A percentile compares a stretch with the other conserved stretches of the same genome.
These are phyloP conservation scores for Tinospora cordifolia DNA, from an alignment of 164 flowering plant species.

Conservation along the genomic window DNA sequence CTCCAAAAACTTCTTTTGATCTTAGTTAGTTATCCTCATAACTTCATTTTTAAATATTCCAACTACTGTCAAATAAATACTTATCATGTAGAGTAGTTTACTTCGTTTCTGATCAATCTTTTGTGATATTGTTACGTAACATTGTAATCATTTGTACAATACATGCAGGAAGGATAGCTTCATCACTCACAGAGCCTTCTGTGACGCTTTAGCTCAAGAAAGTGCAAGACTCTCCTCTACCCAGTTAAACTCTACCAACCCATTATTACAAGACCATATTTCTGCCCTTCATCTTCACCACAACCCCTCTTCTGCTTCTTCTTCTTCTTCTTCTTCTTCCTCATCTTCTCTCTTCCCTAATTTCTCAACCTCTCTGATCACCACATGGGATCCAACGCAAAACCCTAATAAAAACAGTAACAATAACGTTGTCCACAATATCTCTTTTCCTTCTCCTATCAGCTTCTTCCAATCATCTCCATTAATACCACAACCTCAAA, in stretches of 20 bases:
- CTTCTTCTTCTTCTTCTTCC: slow-evolving; percentile 7
- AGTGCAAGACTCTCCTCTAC: slow-evolving; percentile 56
- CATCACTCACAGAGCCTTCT: slow-evolving; percentile 76
- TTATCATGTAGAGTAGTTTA: too few species aligned
- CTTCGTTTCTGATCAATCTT: too few species aligned
- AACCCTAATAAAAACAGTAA: slow-evolving; percentile 23
- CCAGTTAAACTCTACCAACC: slow-evolving; percentile 14
- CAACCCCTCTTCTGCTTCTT: slow-evolving; percentile 15
- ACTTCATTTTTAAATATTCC: not conserved
- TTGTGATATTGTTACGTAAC: too few species aligned
- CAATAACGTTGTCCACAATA: not conserved
- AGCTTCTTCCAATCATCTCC: slow-evolving; percentile 15
- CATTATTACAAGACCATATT: slow-evolving; percentile 2
- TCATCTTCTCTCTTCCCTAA: not conserved
- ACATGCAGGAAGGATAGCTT: slow-evolving; percentile 69
- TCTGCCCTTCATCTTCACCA: slow-evolving; percentile 16
- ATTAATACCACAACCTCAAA: slow-evolving; percentile 5
- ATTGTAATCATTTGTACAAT: too few species aligned
- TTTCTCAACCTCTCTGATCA: not conserved
- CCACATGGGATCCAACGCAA: slow-evolving; percentile 29
- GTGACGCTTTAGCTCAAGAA: slow-evolving; percentile 80
- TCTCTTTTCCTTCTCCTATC: slow-evolving; percentile 11
- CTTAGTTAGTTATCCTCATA: not conserved
- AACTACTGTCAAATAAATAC: not conserved
- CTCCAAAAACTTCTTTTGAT: not conserved